Evolutionary conservation across 1,284 basidiomycete species (phyloP).

Genomic region (Agaricales sp.): DNA sequence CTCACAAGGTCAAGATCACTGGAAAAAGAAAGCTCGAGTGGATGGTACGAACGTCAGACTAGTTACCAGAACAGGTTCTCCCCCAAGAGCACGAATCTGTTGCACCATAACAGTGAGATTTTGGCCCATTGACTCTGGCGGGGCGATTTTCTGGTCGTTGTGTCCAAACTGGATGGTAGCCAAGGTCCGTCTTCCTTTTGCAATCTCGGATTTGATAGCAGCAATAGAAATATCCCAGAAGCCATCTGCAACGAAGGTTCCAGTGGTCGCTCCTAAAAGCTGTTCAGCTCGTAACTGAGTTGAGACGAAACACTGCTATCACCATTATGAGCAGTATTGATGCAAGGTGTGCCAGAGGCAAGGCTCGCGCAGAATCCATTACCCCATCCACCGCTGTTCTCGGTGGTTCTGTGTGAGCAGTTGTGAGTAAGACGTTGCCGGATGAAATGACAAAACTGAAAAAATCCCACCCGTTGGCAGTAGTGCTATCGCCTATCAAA

Average conservation of each 20-base stretch:
- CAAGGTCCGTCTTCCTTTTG: constrained; percentile 25
- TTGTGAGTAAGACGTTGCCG: too few relatives aligned
- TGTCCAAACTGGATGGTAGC: constrained; percentile 37
- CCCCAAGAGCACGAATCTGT: constrained; percentile 26
- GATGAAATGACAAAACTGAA: too few relatives aligned
- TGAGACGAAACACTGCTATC: not conserved
- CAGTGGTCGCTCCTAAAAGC: constrained; percentile 26
- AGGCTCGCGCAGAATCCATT: constrained; percentile 34
- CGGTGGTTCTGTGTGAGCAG: constrained; percentile 15
- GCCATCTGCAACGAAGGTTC: constrained; percentile 28
- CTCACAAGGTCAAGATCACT: not conserved
- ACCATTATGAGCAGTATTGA: constrained; percentile 22
- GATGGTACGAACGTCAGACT: constrained; percentile 22
- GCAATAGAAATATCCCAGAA: constrained; percentile 18
- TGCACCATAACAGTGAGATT: constrained; percentile 31
- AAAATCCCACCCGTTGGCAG: constrained; percentile 27
- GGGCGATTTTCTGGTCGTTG: constrained; percentile 34
- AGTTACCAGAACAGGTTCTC: constrained; percentile 31
- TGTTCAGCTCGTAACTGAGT: constrained; percentile 11
- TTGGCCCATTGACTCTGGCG: constrained; percentile 33
- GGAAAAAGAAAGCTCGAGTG: not conserved
- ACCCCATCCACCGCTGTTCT: constrained; percentile 27
- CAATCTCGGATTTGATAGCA: constrained; percentile 23
- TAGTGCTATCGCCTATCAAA: constrained; percentile 28
- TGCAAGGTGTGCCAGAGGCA: constrained; percentile 24